Percentiles rank a stretch among this genome's conserved stretches.
Conservation (phyloP, 148 eudicot genomes). For the Vaccinium corymbosum region DNA sequence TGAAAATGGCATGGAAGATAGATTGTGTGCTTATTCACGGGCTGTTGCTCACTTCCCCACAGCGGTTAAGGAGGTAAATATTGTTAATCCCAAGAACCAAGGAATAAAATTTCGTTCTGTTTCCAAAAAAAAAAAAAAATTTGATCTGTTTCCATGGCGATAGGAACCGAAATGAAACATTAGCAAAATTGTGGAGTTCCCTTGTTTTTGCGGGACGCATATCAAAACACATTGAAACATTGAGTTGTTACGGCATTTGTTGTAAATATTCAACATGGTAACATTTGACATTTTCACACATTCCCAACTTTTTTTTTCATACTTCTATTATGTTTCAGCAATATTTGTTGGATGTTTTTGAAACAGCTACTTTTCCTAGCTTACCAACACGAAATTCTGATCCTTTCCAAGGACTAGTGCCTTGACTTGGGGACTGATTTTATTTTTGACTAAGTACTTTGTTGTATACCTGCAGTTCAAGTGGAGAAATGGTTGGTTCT, state of each 20-base stretch:
- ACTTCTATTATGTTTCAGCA: not conserved
- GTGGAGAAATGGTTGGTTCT: slow-evolving; percentile 99
- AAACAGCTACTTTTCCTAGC: not conserved
- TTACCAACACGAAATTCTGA: not conserved
- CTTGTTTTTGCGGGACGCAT: not conserved
- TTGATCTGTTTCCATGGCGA: not conserved
- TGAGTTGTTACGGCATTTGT: not conserved
- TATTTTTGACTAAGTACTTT: not conserved
- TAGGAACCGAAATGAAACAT: not conserved
- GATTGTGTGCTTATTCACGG: slow-evolving; percentile 91
- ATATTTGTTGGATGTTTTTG: not conserved
- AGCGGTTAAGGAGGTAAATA: slow-evolving; percentile 89
- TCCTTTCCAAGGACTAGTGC: not conserved
- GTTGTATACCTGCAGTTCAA: slow-evolving; percentile 53
- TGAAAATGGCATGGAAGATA: slow-evolving; percentile 70
- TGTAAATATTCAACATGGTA: not conserved
- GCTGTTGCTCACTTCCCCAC: slow-evolving; percentile 98
- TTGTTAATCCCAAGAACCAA: not conserved
- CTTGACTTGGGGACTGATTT: not conserved
- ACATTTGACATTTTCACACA: not conserved
- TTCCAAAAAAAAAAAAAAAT: not conserved
- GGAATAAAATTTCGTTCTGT: not conserved
- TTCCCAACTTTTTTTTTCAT: not conserved
- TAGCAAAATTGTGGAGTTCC: not conserved
- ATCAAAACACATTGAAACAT: not conserved